Evolutionary conservation across 2,329 filamentous ascomycete genomes (phyloP).

Genomic region (Phaeomoniella chlamydospora): DNA sequence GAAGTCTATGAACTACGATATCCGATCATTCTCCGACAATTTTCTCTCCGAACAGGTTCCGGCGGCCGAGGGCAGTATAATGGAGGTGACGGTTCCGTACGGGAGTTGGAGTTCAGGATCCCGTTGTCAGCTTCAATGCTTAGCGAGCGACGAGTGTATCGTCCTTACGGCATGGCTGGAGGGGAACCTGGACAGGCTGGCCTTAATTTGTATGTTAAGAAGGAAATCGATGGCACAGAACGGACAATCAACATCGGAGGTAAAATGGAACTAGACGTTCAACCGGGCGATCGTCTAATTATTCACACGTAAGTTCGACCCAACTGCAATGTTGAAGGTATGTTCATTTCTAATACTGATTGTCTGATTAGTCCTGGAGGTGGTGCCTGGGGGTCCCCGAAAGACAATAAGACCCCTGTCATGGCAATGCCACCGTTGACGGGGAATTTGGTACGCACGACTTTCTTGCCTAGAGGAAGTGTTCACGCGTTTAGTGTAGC

Average conservation of each 20-base stretch:
- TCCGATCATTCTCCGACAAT: conserved; percentile 58
- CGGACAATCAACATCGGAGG: conserved; percentile 11
- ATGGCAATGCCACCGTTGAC: too few relatives aligned
- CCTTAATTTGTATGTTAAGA: conserved; percentile 10
- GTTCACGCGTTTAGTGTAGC: too few relatives aligned
- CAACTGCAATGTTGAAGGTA: too few relatives aligned
- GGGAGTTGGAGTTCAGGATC: conserved; percentile 70
- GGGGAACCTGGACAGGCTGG: conserved; percentile 10
- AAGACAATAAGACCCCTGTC: too few relatives aligned
- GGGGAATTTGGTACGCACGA: too few relatives aligned
- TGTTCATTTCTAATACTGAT: too few relatives aligned
- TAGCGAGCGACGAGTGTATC: conserved; percentile 10
- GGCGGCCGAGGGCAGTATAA: conserved; percentile 50
- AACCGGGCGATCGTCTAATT: conserved; percentile 21
- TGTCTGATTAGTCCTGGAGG: too few relatives aligned
- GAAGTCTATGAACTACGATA: conserved; percentile 66
- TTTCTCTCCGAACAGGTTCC: conserved; percentile 47
- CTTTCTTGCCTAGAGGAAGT: too few relatives aligned
- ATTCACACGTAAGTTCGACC: too few relatives aligned
- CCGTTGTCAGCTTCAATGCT: conserved; percentile 48
- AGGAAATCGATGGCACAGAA: conserved; percentile 5
- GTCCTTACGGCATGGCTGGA: conserved; percentile 13
- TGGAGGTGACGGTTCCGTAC: conserved; percentile 60
- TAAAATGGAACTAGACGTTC: conserved; percentile 12
- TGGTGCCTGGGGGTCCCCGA: too few relatives aligned